These are phyloP conservation scores for Cutaneotrichosporon sp. DNA, from an alignment of 1,284 basidiomycete species.

Conservation along the genomic window DNA sequence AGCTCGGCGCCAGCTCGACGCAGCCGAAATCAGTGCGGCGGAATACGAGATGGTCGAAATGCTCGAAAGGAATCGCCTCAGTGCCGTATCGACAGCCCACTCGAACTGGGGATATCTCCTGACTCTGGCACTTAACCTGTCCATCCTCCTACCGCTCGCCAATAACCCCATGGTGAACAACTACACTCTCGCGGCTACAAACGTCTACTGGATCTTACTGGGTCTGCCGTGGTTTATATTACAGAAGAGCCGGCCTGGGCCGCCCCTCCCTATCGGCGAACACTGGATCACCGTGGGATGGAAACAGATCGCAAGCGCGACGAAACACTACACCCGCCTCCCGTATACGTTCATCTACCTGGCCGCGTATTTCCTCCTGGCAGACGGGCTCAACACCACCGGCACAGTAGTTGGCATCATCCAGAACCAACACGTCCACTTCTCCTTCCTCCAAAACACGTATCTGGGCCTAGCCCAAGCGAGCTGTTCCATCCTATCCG, in stretches of 20 bases:
- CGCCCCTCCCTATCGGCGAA: conserved; percentile 68
- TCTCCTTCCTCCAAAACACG: conserved; percentile 72
- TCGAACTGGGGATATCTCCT: conserved; percentile 66
- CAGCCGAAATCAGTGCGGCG: conserved; percentile 60
- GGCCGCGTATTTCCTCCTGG: conserved; percentile 71
- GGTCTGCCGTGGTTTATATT: conserved; percentile 83
- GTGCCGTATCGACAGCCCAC: conserved; percentile 78
- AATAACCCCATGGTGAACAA: conserved; percentile 68
- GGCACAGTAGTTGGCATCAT: conserved; percentile 31
- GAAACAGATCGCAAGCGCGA: conserved; percentile 75
- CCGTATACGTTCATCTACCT: conserved; percentile 71
- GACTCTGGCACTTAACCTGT: conserved; percentile 66
- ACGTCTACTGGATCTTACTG: conserved; percentile 68
- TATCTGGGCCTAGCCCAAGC: conserved; percentile 73
- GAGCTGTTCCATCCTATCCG: conserved; percentile 61
- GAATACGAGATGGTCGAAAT: conserved; percentile 74
- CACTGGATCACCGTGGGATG: conserved; percentile 72
- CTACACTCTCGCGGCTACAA: conserved; percentile 54
- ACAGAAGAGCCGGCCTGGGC: conserved; percentile 71
- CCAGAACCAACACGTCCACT: conserved; percentile 72
- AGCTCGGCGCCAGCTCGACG: conserved; percentile 61
- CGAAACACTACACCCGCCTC: conserved; percentile 62
- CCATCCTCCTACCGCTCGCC: conserved; percentile 67
- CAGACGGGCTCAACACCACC: conserved; percentile 32
- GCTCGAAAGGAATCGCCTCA: conserved; percentile 77